Conservation (phyloP, 73 alveolate species). For the Paramecium biaurelia region DNA sequence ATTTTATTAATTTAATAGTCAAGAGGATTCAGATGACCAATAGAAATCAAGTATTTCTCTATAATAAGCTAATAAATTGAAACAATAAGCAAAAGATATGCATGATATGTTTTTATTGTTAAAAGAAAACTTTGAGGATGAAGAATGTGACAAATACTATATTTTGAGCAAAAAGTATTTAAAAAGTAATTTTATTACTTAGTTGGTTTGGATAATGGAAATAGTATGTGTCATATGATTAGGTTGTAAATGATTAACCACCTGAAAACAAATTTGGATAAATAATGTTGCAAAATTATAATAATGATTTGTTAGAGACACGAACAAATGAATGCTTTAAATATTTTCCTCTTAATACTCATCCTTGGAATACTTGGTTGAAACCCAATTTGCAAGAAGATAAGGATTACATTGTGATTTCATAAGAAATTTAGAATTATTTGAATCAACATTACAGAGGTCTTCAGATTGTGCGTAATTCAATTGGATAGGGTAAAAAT, state of each 20-base stretch:
- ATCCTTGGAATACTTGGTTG: constrained; percentile 26
- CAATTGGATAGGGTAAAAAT: background rate
- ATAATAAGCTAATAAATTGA: background rate
- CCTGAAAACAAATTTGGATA: background rate
- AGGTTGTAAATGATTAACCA: background rate
- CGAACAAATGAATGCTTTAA: background rate
- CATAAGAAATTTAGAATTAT: background rate
- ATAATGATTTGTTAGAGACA: background rate
- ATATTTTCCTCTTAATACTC: background rate
- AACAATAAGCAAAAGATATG: background rate
- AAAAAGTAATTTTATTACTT: background rate
- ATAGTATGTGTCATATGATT: constrained; percentile 14
- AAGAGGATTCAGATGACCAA: background rate
- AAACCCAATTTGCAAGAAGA: background rate
- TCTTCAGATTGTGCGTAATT: background rate
- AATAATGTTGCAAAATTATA: background rate
- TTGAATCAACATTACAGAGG: background rate
- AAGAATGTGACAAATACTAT: background rate
- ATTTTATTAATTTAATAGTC: background rate
- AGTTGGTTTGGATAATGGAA: constrained; percentile 34
- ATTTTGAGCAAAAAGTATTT: constrained; percentile 36
- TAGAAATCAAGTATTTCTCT: background rate
- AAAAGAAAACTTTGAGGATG: background rate
- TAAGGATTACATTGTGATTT: background rate
- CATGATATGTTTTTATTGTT: background rate